These are phyloP conservation scores for Naganishia kalamii DNA, from an alignment of 768 basidiomycete species.

Conservation along the genomic window DNA sequence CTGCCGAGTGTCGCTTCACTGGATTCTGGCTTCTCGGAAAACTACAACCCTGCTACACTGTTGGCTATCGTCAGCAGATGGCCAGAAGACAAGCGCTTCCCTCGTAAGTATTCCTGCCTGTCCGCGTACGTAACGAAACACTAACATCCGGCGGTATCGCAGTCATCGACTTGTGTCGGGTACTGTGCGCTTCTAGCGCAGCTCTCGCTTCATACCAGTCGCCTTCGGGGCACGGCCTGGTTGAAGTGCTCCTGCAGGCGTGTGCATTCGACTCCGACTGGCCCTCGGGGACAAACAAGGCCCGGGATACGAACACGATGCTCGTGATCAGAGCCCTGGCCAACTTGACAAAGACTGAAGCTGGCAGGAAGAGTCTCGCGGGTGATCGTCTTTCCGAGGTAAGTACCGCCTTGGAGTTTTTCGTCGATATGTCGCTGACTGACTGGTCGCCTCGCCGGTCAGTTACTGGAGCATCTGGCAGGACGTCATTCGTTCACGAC, in stretches of 20 bases:
- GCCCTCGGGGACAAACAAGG: constrained; percentile 58
- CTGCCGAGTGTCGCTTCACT: neutral
- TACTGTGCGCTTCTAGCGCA: constrained; percentile 61
- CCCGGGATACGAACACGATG: constrained; percentile 76
- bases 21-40: constrained; percentile 21
- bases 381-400: constrained; percentile 32
- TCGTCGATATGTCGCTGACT: neutral
- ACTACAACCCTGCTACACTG: constrained; percentile 28
- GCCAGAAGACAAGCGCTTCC: constrained; percentile 43
- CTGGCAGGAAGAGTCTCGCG: constrained; percentile 31
- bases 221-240: constrained; percentile 53
- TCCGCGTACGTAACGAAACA: neutral
- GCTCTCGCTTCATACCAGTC: constrained; percentile 49
- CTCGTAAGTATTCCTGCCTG: constrained; percentile 28
- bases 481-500: constrained; percentile 23
- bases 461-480: constrained; percentile 14
- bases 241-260: constrained; percentile 61
- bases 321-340: constrained; percentile 71
- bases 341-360: constrained; percentile 61
- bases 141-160: neutral
- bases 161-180: constrained; percentile 82
- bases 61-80: constrained; percentile 28
- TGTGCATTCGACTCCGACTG: constrained; percentile 61
- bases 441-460: constrained; percentile 19
- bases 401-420: neutral